These are phyloP conservation scores for Jatropha multifida DNA, from an alignment of 441 rosid species.

Conservation along the genomic window DNA sequence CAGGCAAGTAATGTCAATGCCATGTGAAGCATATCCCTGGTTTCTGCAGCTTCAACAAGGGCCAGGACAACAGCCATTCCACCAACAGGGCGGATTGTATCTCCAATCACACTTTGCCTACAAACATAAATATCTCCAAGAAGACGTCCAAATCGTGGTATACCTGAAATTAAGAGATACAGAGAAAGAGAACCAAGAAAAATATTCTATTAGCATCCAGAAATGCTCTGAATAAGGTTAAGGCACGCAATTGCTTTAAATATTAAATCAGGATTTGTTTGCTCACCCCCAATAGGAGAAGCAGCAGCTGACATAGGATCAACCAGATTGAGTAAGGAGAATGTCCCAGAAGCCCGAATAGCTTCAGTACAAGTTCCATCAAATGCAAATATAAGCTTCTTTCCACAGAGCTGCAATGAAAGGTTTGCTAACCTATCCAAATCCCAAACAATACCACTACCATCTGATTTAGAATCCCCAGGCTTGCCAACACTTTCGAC, in stretches of 20 bases:
- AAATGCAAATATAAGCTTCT: conserved; percentile 99
- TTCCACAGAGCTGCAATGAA: conserved; percentile 91
- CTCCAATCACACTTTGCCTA: conserved; percentile 92
- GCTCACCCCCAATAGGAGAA: conserved; percentile 98
- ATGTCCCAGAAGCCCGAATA: conserved; percentile 77
- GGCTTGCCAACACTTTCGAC: conserved; percentile 69
- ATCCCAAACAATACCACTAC: conserved; percentile 99
- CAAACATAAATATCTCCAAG: conserved; percentile 83
- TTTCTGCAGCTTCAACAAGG: conserved; percentile 96
- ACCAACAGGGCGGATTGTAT: conserved; percentile 88
- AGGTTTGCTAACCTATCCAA: conserved; percentile 89
- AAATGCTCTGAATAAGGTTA: conserved; percentile 11
- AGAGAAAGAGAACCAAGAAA: neutral
- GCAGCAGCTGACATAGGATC: conserved; percentile 99
- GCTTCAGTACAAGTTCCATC: conserved; percentile 95
- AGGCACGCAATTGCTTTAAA: neutral
- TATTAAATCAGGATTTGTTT: conserved; percentile 1
- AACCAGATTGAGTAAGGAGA: conserved; percentile 94
- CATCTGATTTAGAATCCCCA: conserved; percentile 86
- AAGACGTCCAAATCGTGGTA: conserved; percentile 98
- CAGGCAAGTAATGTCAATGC: conserved; percentile 89
- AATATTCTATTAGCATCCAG: conserved; percentile 6
- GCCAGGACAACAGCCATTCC: conserved; percentile 92
- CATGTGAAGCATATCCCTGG: conserved; percentile 98
- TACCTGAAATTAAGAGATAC: conserved; percentile 50